Conservation (phyloP, 2,329 filamentous ascomycete genomes). For the Monilinia fructicola region DNA sequence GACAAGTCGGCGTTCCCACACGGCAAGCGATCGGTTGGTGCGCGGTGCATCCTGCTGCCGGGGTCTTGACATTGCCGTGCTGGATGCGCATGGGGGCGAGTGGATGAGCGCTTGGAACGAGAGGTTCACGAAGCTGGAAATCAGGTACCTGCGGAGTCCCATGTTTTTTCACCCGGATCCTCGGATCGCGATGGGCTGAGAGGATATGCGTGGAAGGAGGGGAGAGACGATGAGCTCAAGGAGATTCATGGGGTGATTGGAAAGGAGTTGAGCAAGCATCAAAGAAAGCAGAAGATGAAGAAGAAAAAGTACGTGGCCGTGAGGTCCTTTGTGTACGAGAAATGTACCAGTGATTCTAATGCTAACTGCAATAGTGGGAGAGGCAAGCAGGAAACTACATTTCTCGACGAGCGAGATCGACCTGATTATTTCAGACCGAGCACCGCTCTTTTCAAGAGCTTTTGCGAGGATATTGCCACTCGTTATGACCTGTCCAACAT, state of each 20-base stretch:
- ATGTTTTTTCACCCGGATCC: constrained; percentile 85
- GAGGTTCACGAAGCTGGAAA: constrained; percentile 67
- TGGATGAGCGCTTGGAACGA: constrained; percentile 74
- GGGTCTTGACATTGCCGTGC: constrained; percentile 53
- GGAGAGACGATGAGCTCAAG: constrained; percentile 59
- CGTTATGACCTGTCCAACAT: constrained; percentile 59
- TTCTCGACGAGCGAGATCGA: constrained; percentile 62
- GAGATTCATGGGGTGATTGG: constrained; percentile 75
- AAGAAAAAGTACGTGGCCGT: constrained; percentile 46
- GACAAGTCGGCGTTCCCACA: constrained; percentile 41
- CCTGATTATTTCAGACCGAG: constrained; percentile 70
- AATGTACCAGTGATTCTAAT: not conserved
- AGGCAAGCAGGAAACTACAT: constrained; percentile 32
- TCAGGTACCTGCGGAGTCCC: constrained; percentile 70
- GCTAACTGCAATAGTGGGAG: constrained; percentile 41
- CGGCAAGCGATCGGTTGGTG: constrained; percentile 39
- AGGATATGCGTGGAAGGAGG: constrained; percentile 63
- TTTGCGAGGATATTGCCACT: constrained; percentile 57
- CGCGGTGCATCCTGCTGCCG: constrained; percentile 28
- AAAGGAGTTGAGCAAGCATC: constrained; percentile 77
- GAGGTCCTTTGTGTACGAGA: not conserved
- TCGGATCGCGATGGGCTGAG: constrained; percentile 71
- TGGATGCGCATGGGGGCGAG: constrained; percentile 61
- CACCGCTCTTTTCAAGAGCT: constrained; percentile 59
- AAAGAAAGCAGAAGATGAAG: constrained; percentile 60